phyloP scores from a whole-genome alignment of 768 basidiomycete species.

The Xerocomus potaroensis region DNA sequence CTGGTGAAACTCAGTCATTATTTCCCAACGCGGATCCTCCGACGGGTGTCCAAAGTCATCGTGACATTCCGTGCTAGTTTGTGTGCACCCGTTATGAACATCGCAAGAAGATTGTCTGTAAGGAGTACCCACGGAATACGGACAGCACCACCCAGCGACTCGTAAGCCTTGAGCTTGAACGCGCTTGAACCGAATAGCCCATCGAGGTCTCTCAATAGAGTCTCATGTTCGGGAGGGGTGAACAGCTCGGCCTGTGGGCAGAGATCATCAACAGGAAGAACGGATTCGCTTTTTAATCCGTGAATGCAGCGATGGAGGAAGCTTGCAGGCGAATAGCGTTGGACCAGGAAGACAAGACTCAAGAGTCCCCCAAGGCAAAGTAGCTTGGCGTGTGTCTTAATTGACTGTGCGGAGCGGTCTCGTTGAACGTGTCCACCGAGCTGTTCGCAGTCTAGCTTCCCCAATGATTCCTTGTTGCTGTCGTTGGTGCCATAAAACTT shows the following conservation, averaged over 20 bases:
- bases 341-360: slow-evolving; percentile 4
- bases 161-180: slow-evolving; percentile 30
- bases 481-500: no score
- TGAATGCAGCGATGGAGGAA: background rate
- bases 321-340: slow-evolving; percentile 5
- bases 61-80: slow-evolving; percentile 48
- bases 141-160: slow-evolving; percentile 34
- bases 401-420: background rate
- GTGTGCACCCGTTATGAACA: background rate
- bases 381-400: background rate
- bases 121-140: slow-evolving; percentile 26
- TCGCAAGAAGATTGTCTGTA: background rate
- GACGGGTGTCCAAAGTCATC: slow-evolving; percentile 47
- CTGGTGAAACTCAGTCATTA: slow-evolving; percentile 21
- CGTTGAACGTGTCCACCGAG: no score
- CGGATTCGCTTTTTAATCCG: background rate
- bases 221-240: slow-evolving; percentile 8
- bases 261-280: slow-evolving; percentile 7
- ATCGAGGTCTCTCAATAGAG: slow-evolving; percentile 23
- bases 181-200: slow-evolving; percentile 16
- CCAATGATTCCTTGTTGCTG: no score
- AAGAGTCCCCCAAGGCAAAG: slow-evolving; percentile 1
- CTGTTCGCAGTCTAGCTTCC: no score
- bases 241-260: slow-evolving; percentile 28
- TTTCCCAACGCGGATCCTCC: slow-evolving; percentile 42